Evolutionary conservation across 345 rosid genomes (phyloP), one percentile per base, ranked within the genome.

Genomic region (Passiflora organensis): DNA sequence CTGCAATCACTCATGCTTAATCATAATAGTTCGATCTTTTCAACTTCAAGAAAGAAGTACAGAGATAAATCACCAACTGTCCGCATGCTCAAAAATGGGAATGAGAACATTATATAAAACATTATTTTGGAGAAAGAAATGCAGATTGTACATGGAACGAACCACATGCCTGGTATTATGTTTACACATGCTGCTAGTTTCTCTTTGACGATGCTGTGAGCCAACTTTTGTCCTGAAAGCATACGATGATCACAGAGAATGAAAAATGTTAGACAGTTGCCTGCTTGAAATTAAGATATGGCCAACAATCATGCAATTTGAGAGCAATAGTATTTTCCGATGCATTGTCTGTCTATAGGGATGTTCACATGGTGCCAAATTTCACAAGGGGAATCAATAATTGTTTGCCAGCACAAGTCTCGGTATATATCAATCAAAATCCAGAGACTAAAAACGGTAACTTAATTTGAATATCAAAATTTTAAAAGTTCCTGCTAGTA

Each of bases 181-280:
- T 91, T 91, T 36, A 86, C 93, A 70, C 98, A 91, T 1, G 95
- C 98, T 28, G 96, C 98, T 50, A 91, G 91, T 63, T 80, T 91
- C 68, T 78, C 94, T 51, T 74, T 79, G 63, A 88, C 77, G 24
- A 91, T 70, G 76, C 98, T 86, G 41, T 73, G 77, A 59, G 98
- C 98, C 73, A 91, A 71, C 73, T 88, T 91, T 73, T 83, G 84
- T 19, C 98, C 98, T 88, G 84, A 52, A 44, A 11, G 44, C 14
- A 39, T 24, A 37, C 42, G 16, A 24, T 18, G 5, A 47, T 59
- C 13, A 38, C 46, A 17, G 48, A 47, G 0, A 36, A 63, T 51
- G 34, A 62, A 2, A 14, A 61, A 53, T 14, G 14, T 28, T 21
- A 46, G 9, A 16, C 20, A 2, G 11, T 22, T 21, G 13, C 4